phyloP scores from a whole-genome alignment of 2,329 filamentous ascomycete species.

The Didymellaceae sp. region DNA sequence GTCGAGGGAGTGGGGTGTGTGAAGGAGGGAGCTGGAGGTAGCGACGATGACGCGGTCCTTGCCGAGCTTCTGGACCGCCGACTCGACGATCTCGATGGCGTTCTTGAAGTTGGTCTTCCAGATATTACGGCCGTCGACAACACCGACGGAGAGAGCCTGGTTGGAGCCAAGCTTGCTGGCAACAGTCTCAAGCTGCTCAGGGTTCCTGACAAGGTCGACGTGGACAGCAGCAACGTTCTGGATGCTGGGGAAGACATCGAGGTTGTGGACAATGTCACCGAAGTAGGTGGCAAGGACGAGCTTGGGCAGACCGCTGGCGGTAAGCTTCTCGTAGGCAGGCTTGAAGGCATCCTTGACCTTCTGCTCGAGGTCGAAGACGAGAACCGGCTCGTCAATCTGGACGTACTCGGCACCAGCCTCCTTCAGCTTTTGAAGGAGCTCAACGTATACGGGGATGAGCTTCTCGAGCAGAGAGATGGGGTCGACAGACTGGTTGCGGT shows the following conservation, averaged over 20 bases:
- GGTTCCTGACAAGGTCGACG: slow-evolving; percentile 96
- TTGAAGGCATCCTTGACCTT: slow-evolving; percentile 98
- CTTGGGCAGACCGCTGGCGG: slow-evolving; percentile 81
- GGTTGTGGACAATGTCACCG: slow-evolving; percentile 99
- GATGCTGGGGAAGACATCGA: slow-evolving; percentile 80
- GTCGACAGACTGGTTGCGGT: slow-evolving; percentile 90
- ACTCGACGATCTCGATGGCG: slow-evolving; percentile 89
- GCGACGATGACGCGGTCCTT: slow-evolving; percentile 97
- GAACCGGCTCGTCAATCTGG: slow-evolving; percentile 96
- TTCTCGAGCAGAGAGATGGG: slow-evolving; percentile 94
- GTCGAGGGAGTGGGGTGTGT: slow-evolving; percentile 96
- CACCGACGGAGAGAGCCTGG: slow-evolving; percentile 91
- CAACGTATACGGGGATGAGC: slow-evolving; percentile 91
- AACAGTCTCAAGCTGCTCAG: slow-evolving; percentile 92
- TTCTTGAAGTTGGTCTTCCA: slow-evolving; percentile 99
- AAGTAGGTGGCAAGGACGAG: slow-evolving; percentile 97
- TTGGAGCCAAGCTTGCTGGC: slow-evolving; percentile 81
- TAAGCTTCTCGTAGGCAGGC: slow-evolving; percentile 91
- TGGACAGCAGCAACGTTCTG: slow-evolving; percentile 82
- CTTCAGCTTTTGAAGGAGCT: slow-evolving; percentile 93
- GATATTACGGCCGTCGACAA: slow-evolving; percentile 99
- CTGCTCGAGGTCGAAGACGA: slow-evolving; percentile 89
- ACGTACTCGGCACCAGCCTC: slow-evolving; percentile 93
- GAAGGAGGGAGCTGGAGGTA: slow-evolving; percentile 95
- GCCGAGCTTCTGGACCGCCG: slow-evolving; percentile 91